phyloP scores from a whole-genome alignment of 192 early-diverging fungal genomes.

The Haplosporangium gracile region DNA sequence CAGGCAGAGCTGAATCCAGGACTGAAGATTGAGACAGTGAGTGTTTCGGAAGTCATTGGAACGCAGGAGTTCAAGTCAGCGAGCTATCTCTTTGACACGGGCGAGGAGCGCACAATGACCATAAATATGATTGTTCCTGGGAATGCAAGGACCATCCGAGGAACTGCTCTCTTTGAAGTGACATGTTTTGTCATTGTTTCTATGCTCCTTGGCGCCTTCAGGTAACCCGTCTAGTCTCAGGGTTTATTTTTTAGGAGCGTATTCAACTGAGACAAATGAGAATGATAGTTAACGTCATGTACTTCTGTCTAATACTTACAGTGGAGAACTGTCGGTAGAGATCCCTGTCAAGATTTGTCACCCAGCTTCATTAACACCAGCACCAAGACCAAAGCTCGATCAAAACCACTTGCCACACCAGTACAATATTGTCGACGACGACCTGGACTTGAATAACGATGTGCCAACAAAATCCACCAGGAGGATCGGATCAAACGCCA shows the following conservation, averaged over 20 bases:
- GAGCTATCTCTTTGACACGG: slow-evolving; percentile 69
- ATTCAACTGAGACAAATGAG: neutral
- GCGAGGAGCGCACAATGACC: slow-evolving; percentile 66
- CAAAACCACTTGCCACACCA: slow-evolving; percentile 54
- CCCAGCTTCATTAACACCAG: slow-evolving; percentile 64
- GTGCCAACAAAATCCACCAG: slow-evolving; percentile 10
- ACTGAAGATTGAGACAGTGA: slow-evolving; percentile 60
- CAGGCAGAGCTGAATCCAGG: slow-evolving; percentile 56
- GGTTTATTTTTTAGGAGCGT: neutral
- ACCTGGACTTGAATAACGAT: slow-evolving; percentile 37
- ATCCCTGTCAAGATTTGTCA: slow-evolving; percentile 71
- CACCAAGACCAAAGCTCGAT: slow-evolving; percentile 56
- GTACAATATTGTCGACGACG: slow-evolving; percentile 59
- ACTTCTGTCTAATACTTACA: slow-evolving; percentile 27
- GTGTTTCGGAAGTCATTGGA: slow-evolving; percentile 55
- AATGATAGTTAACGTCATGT: neutral
- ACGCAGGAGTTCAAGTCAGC: slow-evolving; percentile 67
- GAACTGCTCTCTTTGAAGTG: slow-evolving; percentile 69
- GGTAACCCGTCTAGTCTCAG: slow-evolving; percentile 16
- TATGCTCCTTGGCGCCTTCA: slow-evolving; percentile 60
- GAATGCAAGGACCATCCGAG: slow-evolving; percentile 65
- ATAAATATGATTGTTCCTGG: slow-evolving; percentile 70
- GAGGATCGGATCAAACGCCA: slow-evolving; percentile 37
- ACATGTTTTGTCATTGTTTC: slow-evolving; percentile 61
- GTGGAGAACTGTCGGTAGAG: slow-evolving; percentile 66